Percentiles rank a stretch among this genome's conserved stretches.
Conservation (phyloP, 2,329 filamentous ascomycete species). For the Hypoxylon sp. region DNA sequence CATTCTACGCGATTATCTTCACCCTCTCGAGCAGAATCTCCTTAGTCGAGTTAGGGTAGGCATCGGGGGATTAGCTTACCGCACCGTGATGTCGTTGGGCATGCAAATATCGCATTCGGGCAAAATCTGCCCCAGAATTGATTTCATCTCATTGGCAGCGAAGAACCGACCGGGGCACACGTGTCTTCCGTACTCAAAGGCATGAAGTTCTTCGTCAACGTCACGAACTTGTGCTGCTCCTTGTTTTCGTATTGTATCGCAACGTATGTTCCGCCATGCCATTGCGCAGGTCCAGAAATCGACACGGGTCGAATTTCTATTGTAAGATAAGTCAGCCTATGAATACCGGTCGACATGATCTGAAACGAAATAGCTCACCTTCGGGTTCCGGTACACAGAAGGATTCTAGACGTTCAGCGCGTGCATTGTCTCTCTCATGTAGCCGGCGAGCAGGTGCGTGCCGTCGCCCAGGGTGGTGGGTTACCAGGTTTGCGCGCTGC, state of each 20-base stretch:
- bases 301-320: constrained; percentile 51
- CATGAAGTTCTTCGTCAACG: constrained; percentile 50
- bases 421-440: constrained; percentile 55
- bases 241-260: constrained; percentile 47
- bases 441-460: constrained; percentile 54
- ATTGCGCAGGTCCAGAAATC: constrained; percentile 52
- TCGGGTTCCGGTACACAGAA: constrained; percentile 50
- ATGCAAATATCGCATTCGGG: constrained; percentile 55
- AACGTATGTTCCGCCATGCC: constrained; percentile 42
- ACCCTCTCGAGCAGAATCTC: constrained; percentile 39
- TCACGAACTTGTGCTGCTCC: constrained; percentile 57
- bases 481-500: constrained; percentile 50
- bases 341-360: neutral
- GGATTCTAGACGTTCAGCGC: constrained; percentile 51
- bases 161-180: constrained; percentile 58
- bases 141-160: constrained; percentile 58
- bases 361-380: constrained; percentile 34
- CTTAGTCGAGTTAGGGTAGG: constrained; percentile 40
- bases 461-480: constrained; percentile 48
- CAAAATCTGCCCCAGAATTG: constrained; percentile 54
- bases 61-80: constrained; percentile 32
- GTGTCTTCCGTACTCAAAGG: constrained; percentile 57
- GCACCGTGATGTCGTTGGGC: constrained; percentile 42
- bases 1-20: constrained; percentile 12
- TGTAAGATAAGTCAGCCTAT: neutral